These are phyloP conservation scores for Penicillium sp. DNA, from an alignment of 2,329 filamentous ascomycete genomes.

Conservation along the genomic window DNA sequence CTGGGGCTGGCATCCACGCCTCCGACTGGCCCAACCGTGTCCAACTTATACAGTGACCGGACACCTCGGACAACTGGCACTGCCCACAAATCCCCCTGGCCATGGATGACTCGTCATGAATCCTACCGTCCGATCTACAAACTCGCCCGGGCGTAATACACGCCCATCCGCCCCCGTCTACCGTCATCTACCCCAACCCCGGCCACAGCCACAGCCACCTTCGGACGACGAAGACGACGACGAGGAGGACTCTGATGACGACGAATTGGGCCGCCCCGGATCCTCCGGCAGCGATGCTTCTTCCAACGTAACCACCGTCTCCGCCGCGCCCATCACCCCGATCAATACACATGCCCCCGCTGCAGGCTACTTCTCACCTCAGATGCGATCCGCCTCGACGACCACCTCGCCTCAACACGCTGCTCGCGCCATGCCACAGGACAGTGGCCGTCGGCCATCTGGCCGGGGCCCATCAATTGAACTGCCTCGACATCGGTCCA, in stretches of 20 bases:
- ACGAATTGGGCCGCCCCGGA: conserved; percentile 45
- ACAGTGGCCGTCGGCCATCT: conserved; percentile 47
- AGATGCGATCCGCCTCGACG: conserved; percentile 40
- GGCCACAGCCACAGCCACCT: conserved; percentile 22
- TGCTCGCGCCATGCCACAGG: conserved; percentile 47
- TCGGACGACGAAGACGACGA: conserved; percentile 34
- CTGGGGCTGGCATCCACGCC: conserved; percentile 12
- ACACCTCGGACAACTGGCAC: conserved; percentile 2
- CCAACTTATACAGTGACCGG: neutral
- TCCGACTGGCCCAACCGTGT: conserved; percentile 6
- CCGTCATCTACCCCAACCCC: conserved; percentile 25
- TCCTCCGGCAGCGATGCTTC: conserved; percentile 57
- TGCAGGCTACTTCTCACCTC: conserved; percentile 33
- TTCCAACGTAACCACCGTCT: conserved; percentile 53
- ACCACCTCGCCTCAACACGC: conserved; percentile 39
- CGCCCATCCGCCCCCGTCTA: conserved; percentile 29
- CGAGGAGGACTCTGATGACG: conserved; percentile 38
- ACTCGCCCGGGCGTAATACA: conserved; percentile 28
- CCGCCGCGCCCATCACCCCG: conserved; percentile 47
- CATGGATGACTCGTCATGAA: conserved; percentile 32
- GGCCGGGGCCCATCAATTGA: conserved; percentile 46
- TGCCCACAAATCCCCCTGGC: no score
- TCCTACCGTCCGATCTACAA: conserved; percentile 22
- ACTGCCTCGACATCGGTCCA: conserved; percentile 49
- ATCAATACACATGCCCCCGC: conserved; percentile 36